Evolutionary conservation across 306 rosid genomes (phyloP).

Genomic region (Begonia loranthoides): DNA sequence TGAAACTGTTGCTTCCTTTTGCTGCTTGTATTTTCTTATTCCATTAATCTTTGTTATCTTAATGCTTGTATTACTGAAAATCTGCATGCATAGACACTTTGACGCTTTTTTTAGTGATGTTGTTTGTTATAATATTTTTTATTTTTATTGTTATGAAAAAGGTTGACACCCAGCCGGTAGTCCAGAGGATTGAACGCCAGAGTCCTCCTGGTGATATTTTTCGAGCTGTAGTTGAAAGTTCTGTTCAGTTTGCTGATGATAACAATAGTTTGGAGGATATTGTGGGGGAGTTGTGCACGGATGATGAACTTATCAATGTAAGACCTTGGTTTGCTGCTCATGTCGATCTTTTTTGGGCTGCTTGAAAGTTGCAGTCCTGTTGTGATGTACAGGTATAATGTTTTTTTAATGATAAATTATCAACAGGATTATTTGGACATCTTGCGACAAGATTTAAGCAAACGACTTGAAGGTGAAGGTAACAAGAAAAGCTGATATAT

Average conservation of each 20-base stretch:
- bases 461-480: slow-evolving; percentile 26
- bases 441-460: slow-evolving; percentile 34
- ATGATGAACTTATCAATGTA: slow-evolving; percentile 55
- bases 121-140: background rate
- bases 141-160: slow-evolving; percentile 1
- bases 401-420: background rate
- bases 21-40: too few species aligned
- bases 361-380: too few species aligned
- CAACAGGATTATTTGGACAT: slow-evolving; percentile 70
- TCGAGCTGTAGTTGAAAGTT: slow-evolving; percentile 60
- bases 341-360: too few species aligned
- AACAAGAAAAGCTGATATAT: slow-evolving; percentile 18
- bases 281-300: slow-evolving; percentile 58
- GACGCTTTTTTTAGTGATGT: slow-evolving; percentile 1
- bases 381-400: background rate
- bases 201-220: slow-evolving; percentile 47
- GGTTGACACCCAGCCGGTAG: slow-evolving; percentile 47
- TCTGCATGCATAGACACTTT: too few species aligned
- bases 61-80: background rate
- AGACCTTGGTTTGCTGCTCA: slow-evolving; percentile 4
- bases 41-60: too few species aligned
- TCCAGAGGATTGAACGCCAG: slow-evolving; percentile 34
- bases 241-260: slow-evolving; percentile 34
- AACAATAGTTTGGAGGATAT: slow-evolving; percentile 33
- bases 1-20: background rate